Conservation (phyloP, 2,329 filamentous ascomycete genomes). For the Diatrype stigma region DNA sequence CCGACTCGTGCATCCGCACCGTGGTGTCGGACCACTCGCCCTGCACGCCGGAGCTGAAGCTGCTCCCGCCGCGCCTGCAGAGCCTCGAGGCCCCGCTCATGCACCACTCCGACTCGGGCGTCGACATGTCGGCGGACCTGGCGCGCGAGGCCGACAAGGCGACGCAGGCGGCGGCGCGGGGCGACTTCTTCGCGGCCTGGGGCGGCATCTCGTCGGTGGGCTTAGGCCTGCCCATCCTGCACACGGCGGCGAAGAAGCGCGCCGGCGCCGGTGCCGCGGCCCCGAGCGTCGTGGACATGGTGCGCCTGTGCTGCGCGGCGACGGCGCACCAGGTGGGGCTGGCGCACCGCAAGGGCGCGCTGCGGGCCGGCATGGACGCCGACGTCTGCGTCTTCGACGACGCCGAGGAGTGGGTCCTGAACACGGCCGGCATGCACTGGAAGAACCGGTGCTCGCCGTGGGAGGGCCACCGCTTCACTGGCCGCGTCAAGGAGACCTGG, state of each 20-base stretch:
- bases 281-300: constrained; percentile 69
- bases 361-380: constrained; percentile 78
- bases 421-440: constrained; percentile 81
- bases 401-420: constrained; percentile 68
- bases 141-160: constrained; percentile 30
- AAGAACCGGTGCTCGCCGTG: constrained; percentile 90
- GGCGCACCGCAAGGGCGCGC: constrained; percentile 72
- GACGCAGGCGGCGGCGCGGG: constrained; percentile 42
- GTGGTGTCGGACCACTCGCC: constrained; percentile 95
- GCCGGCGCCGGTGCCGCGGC: constrained; percentile 40
- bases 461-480: constrained; percentile 73
- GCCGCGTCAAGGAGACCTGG: constrained; percentile 83
- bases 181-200: constrained; percentile 96
- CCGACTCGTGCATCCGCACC: constrained; percentile 80
- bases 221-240: constrained; percentile 83
- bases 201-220: constrained; percentile 94
- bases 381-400: constrained; percentile 94
- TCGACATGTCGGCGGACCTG: constrained; percentile 41
- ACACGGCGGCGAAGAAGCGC: constrained; percentile 68
- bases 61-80: constrained; percentile 70
- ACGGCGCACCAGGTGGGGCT: constrained; percentile 88
- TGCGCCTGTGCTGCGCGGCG: constrained; percentile 78
- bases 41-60: constrained; percentile 90
- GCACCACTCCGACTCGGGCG: constrained; percentile 48
- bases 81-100: constrained; percentile 33